Conservation (phyloP, 1,284 basidiomycete genomes). For the Singerocomus inundabilis region DNA sequence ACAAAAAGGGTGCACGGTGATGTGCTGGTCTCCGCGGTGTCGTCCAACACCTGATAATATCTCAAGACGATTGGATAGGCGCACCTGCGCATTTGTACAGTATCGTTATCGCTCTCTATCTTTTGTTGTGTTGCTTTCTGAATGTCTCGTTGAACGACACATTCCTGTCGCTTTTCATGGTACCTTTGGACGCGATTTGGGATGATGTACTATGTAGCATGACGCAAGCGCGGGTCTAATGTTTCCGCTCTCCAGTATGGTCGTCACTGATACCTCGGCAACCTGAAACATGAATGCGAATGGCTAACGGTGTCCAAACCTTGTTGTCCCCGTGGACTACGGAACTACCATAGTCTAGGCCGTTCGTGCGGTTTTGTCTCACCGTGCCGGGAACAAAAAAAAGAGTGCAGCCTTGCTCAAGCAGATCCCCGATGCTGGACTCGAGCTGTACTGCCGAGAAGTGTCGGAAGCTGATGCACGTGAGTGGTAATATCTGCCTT, state of each 20-base stretch:
- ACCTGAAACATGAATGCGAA: conserved; percentile 15
- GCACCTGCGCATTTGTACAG: conserved; percentile 24
- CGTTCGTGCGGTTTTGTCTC: conserved; percentile 4
- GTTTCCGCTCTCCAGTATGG: conserved; percentile 9
- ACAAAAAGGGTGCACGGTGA: conserved; percentile 25
- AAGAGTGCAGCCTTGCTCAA: conserved; percentile 19
- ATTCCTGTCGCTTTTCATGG: not conserved
- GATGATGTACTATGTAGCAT: not conserved
- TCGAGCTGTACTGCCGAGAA: conserved; percentile 18
- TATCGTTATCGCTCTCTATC: conserved; percentile 31
- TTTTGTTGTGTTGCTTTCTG: not conserved
- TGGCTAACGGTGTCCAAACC: not conserved
- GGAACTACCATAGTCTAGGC: not conserved
- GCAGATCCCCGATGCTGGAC: conserved; percentile 31
- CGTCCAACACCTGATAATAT: conserved; percentile 12
- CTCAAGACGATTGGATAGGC: not conserved
- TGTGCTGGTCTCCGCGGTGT: conserved; percentile 9
- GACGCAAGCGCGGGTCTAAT: conserved; percentile 1
- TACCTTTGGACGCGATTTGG: not conserved
- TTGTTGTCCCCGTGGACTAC: not conserved
- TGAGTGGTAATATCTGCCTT: conserved; percentile 13
- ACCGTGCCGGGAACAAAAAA: not conserved
- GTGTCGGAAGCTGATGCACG: conserved; percentile 13
- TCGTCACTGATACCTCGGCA: not conserved
- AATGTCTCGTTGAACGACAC: conserved; percentile 6